These are phyloP conservation scores for Paradendryphiella salina DNA, from an alignment of 2,329 filamentous ascomycete species.

Conservation along the genomic window DNA sequence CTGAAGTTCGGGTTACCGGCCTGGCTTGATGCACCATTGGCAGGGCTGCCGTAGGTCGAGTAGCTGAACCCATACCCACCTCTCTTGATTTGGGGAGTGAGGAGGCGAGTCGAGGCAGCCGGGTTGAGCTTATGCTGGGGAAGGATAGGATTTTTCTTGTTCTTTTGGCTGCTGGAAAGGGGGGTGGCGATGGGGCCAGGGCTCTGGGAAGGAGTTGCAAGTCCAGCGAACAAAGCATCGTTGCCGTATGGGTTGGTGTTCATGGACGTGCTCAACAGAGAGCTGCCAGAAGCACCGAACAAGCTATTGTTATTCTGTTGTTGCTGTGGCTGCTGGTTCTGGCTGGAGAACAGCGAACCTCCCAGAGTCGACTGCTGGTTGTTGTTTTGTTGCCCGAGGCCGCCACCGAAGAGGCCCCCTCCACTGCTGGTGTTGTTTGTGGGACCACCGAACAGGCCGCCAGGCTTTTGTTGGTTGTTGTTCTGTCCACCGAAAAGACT, in stretches of 20 bases:
- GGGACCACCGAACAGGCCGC: slow-evolving; percentile 49
- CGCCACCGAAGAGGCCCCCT: slow-evolving; percentile 53
- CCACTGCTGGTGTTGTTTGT: slow-evolving; percentile 48
- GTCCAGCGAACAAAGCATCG: slow-evolving; percentile 77
- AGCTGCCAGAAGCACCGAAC: slow-evolving; percentile 58
- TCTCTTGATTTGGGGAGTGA: slow-evolving; percentile 76
- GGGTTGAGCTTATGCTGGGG: slow-evolving; percentile 88
- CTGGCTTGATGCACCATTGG: slow-evolving; percentile 65
- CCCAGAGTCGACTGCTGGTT: slow-evolving; percentile 47
- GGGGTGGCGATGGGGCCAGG: slow-evolving; percentile 92
- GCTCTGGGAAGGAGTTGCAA: slow-evolving; percentile 67
- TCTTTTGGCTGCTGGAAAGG: slow-evolving; percentile 73
- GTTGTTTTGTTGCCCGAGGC: slow-evolving; percentile 46
- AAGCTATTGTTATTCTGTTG: slow-evolving; percentile 49
- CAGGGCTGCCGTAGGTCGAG: slow-evolving; percentile 85
- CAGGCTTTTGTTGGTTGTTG: slow-evolving; percentile 52
- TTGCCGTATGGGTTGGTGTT: slow-evolving; percentile 89
- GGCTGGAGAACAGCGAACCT: slow-evolving; percentile 50
- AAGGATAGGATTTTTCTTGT: slow-evolving; percentile 76
- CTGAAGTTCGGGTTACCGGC: slow-evolving; percentile 72
- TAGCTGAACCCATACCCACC: slow-evolving; percentile 88
- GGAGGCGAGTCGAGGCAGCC: slow-evolving; percentile 74
- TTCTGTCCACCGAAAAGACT: slow-evolving; percentile 46
- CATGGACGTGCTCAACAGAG: slow-evolving; percentile 54
- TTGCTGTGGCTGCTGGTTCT: slow-evolving; percentile 50